Conservation (phyloP, 345 rosid species). For the Toxicodendron radicans region DNA sequence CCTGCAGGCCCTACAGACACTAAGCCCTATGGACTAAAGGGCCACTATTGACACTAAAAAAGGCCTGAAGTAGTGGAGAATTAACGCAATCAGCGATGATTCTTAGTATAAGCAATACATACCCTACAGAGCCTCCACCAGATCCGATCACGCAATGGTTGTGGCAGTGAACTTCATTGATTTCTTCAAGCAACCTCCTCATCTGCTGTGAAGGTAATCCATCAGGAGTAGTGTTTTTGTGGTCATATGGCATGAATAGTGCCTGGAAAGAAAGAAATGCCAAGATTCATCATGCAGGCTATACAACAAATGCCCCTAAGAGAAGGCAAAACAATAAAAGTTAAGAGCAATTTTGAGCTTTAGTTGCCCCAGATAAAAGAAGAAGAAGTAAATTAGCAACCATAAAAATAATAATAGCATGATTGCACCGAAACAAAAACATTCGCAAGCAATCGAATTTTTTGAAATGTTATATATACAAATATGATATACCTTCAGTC, state of each 20-base stretch:
- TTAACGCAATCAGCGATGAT: background rate
- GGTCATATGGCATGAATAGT: slow-evolving; percentile 97
- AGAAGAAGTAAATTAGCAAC: background rate
- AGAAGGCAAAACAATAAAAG: slow-evolving; percentile 1
- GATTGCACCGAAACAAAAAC: background rate
- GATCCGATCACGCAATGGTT: slow-evolving; percentile 86
- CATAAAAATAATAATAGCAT: background rate
- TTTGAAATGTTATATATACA: too few species aligned
- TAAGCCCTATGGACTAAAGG: background rate
- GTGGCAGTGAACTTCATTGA: slow-evolving; percentile 74
- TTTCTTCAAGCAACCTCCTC: slow-evolving; percentile 68
- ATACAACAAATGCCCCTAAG: slow-evolving; percentile 9
- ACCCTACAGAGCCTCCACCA: slow-evolving; percentile 99
- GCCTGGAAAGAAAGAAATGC: slow-evolving; percentile 48
- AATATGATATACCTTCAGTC: background rate
- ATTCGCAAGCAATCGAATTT: background rate
- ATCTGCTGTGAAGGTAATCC: slow-evolving; percentile 61
- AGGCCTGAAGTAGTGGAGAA: background rate
- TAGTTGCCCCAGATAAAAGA: background rate
- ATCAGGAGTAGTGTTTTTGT: slow-evolving; percentile 78
- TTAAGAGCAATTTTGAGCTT: slow-evolving; percentile 9
- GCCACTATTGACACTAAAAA: background rate
- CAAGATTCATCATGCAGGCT: slow-evolving; percentile 11
- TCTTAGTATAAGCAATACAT: slow-evolving; percentile 31
- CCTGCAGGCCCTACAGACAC: background rate